A percentile compares a stretch with the other conserved stretches of the same genome.
These are phyloP conservation scores for Acrasis kona DNA, from an alignment of 78 protist genomes.

Conservation along the genomic window DNA sequence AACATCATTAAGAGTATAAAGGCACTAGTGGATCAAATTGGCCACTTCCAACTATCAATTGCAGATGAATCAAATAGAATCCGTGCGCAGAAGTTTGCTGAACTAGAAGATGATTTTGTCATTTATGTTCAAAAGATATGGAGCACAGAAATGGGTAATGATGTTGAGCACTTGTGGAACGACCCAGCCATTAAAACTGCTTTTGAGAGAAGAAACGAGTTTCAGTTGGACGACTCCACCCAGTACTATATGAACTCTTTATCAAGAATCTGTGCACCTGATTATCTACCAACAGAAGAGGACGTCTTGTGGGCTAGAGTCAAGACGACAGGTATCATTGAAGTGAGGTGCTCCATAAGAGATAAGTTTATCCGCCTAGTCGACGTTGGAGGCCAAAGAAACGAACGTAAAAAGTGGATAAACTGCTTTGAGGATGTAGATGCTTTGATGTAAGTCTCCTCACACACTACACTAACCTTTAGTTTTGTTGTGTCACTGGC, in stretches of 20 bases:
- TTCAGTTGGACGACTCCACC: not conserved
- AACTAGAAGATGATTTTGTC: no score
- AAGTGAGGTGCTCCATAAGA: conserved; percentile 48
- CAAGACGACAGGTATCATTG: conserved; percentile 85
- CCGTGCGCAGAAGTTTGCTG: no score
- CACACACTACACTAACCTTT: conserved; percentile 49
- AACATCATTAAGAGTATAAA: no score
- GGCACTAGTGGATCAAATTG: no score
- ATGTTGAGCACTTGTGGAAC: no score
- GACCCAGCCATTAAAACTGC: not conserved
- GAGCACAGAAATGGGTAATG: no score
- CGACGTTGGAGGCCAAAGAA: conserved; percentile 93
- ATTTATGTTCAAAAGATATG: no score
- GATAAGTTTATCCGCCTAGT: conserved; percentile 57
- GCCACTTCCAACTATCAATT: no score
- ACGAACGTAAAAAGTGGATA: conserved; percentile 91
- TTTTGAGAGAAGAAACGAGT: not conserved
- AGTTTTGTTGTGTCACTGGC: conserved; percentile 51
- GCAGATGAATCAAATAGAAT: no score
- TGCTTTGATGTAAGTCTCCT: not conserved
- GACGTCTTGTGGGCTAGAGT: conserved; percentile 84
- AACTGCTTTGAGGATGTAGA: conserved; percentile 54
- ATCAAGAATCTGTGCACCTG: not conserved
- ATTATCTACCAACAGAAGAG: conserved; percentile 32
- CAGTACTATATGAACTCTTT: not conserved